Base-by-base conservation (phyloP, 2,329 filamentous ascomycete species). In the Capronia americana region DNA sequence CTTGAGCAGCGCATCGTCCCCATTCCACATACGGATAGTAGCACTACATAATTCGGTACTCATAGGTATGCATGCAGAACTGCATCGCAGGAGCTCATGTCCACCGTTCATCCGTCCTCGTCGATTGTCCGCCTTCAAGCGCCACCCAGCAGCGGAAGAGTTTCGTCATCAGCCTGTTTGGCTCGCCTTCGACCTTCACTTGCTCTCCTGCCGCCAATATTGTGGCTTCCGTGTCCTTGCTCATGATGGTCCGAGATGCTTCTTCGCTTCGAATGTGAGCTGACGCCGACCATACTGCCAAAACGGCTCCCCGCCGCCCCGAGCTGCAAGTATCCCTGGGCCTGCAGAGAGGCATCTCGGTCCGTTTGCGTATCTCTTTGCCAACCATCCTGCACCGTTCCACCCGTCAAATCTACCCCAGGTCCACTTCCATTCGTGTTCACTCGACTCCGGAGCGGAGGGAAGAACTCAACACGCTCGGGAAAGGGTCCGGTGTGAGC, bases 401-500 rank as follows among this genome's bases (percentile, higher is more conserved):
- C 38, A 44, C 2, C 17, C 6, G 6, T 20, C 38, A 44, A 44
- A 44, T 44, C 17, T n/a, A n/a, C 38, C 17, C 17, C 38, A 44
- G 20, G 34, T 17, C 28, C 32, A 46, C 61, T 61, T 26, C 59
- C 61, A 32, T 50, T 50, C 26, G 64, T 57, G 41, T 59, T 67
- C n/a, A 30, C 61, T 30, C 41, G 64, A 51, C 57, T 61, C 32
- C 48, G 32, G 14, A 69, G 55, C 8, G 70, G 67, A 41, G 70
- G 70, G 57, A 72, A 70, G 61, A 70, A 68, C 12, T 72, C 68
- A 55, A 70, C 63, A 17, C 34, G 46, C 20, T 54, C n/a, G 12
- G 38, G 17, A 8, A 44, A 44, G 4, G 17, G 17, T n/a, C 14
- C 7, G n/a, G 38, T n/a, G 38, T 7, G 38, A 44, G 14, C 38